Evolutionary conservation across 2,329 filamentous ascomycete species (phyloP), one percentile per base, ranked within the genome.

Genomic region (Phialophora macrospora): DNA sequence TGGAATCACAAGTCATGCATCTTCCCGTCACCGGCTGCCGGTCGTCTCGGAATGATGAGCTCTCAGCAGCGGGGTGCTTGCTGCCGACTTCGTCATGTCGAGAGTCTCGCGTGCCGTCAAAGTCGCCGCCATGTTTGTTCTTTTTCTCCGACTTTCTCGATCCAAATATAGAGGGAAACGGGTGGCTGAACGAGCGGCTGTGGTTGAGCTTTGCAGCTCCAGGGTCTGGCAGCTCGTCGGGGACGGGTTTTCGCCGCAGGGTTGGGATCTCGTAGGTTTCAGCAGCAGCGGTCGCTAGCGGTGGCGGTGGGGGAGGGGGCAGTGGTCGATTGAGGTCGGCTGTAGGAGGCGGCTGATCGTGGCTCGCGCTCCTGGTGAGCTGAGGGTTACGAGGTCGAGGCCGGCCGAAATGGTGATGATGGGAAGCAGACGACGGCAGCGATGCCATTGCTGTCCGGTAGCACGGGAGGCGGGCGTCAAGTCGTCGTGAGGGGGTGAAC

Each of bases 1-100:
- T 86, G 62, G 90, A 90, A 72, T 89, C 90, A 77, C 93, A 97
- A 38, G 92, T 93, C 86, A 94, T 93, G 76, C 93, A 97, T 72
- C 87, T 88, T 24, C 91, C 90, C 34, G 87, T 88, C 30, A 83
- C 81, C 73, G 89, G 86, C 71, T 91, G 87, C 71, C 83, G 86
- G 79, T 61, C 74, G 68, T 46, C 72, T 61, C 74, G 74, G 72
- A 62, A 52, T n/a, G 55, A 8, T 20, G 63, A 26, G 28, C 38
- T 51, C 46, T 69, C 63, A 22, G 48, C 48, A 73, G 71, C 30
- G 73, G 73, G 11, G 74, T 73, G 54, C 51, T 70, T 64, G 51
- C 54, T 68, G 49, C 72, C 69, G 44, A 73, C 75, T n/a, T 79
- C 79, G 62, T 82, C 77, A 22, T 68, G 68, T 28, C 61, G 64